Evolutionary conservation across 768 basidiomycete genomes (phyloP).

Genomic region (Heimioporus sp.): DNA sequence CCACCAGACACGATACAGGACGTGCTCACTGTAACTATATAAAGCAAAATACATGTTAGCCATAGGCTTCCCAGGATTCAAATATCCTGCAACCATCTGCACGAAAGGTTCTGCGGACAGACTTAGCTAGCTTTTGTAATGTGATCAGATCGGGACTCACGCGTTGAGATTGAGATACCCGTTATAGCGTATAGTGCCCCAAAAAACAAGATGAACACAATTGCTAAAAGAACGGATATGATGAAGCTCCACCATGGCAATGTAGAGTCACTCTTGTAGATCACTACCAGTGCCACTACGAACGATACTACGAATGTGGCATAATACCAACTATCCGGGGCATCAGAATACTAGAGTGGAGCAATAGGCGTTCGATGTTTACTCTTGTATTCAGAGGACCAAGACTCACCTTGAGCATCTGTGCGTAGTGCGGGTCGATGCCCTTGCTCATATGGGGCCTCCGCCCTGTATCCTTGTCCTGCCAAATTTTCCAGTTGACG

Average conservation of each 20-base stretch:
- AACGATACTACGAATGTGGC: too few species aligned
- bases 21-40: slow-evolving; percentile 43
- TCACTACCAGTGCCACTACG: too few species aligned
- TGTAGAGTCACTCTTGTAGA: too few species aligned
- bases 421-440: slow-evolving; percentile 52
- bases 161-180: slow-evolving; percentile 21
- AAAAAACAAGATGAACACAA: slow-evolving; percentile 50
- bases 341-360: slow-evolving; percentile 39
- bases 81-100: slow-evolving; percentile 38
- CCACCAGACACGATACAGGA: slow-evolving; percentile 34
- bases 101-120: slow-evolving; percentile 23
- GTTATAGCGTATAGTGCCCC: slow-evolving; percentile 54
- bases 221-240: slow-evolving; percentile 46
- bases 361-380: too few species aligned
- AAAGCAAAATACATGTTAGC: slow-evolving; percentile 45
- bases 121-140: neutral
- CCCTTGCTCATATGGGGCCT: slow-evolving; percentile 42
- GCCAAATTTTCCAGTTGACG: slow-evolving; percentile 42
- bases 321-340: slow-evolving; percentile 38
- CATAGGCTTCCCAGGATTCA: slow-evolving; percentile 37
- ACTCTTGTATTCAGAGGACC: too few species aligned
- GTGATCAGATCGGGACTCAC: slow-evolving; percentile 11
- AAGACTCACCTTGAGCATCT: slow-evolving; percentile 48
- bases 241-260: slow-evolving; percentile 58
- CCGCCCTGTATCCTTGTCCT: slow-evolving; percentile 11